Conservation (phyloP, 2,329 filamentous ascomycete species). For the Uncinocarpus reesii region DNA sequence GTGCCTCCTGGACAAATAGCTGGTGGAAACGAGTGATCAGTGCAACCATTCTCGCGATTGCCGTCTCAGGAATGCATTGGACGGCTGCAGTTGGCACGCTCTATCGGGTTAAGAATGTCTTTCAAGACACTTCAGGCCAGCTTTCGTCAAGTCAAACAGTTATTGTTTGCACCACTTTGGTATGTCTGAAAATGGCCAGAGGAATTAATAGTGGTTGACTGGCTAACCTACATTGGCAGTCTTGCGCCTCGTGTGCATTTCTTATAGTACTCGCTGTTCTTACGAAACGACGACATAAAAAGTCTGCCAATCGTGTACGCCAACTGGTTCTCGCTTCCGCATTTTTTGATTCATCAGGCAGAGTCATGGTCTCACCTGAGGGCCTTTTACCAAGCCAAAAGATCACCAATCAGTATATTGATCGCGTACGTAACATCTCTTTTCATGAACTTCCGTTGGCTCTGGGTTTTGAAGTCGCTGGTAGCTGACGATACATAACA, state of each 20-base stretch:
- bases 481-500: slow-evolving; percentile 12
- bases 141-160: slow-evolving; percentile 56
- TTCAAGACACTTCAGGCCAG: slow-evolving; percentile 30
- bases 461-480: background rate
- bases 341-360: slow-evolving; percentile 36
- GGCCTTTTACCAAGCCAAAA: slow-evolving; percentile 45
- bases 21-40: slow-evolving; percentile 65
- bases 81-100: slow-evolving; percentile 60
- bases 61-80: slow-evolving; percentile 83
- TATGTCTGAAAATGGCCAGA: slow-evolving; percentile 34
- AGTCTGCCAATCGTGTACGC: slow-evolving; percentile 50
- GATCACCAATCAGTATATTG: slow-evolving; percentile 67
- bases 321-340: slow-evolving; percentile 44
- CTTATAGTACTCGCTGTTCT: slow-evolving; percentile 48
- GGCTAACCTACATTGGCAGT: slow-evolving; percentile 34
- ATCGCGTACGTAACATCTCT: slow-evolving; percentile 40
- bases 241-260: slow-evolving; percentile 51
- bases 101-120: slow-evolving; percentile 49
- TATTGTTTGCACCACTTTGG: slow-evolving; percentile 62
- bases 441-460: background rate
- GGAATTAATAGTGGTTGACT: background rate
- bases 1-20: slow-evolving; percentile 63
- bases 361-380: slow-evolving; percentile 39
- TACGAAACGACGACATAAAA: slow-evolving; percentile 44
- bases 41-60: slow-evolving; percentile 57